Conservation (phyloP, 2,329 filamentous ascomycete species). For the Arthroderma sp. region DNA sequence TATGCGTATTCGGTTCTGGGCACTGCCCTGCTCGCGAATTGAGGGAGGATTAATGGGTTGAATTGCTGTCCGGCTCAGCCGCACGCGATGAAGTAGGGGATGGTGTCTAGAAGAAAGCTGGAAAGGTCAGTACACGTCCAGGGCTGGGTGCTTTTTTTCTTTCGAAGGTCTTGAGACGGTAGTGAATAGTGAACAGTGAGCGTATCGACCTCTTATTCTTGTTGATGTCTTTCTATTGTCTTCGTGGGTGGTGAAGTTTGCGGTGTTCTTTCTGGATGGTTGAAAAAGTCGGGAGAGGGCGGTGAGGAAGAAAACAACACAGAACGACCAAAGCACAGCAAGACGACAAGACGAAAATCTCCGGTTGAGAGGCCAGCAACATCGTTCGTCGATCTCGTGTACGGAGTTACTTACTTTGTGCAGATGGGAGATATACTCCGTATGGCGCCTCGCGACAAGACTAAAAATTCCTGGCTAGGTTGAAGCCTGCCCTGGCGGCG, state of each 20-base stretch:
- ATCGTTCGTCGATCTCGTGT: neutral
- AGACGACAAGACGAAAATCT: neutral
- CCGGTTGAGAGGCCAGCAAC: neutral
- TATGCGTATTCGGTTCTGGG: neutral
- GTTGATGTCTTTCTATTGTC: neutral
- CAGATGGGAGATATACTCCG: neutral
- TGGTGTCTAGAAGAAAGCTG: neutral
- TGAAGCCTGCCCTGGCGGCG: conserved; percentile 3
- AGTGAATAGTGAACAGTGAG: neutral
- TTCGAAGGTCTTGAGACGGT: no score
- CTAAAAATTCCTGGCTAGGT: neutral
- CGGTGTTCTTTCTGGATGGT: neutral
- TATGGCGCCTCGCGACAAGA: neutral
- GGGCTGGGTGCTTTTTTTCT: no score
- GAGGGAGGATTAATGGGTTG: neutral
- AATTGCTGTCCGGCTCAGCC: conserved; percentile 2
- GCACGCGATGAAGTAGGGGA: conserved; percentile 1
- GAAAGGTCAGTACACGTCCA: neutral
- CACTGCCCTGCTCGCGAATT: neutral
- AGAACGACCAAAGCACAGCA: neutral
- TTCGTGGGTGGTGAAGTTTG: neutral
- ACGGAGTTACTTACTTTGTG: neutral
- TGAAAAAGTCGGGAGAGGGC: neutral
- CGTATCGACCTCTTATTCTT: neutral
- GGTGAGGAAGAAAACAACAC: neutral